Conservation (phyloP, 75 land plant species). For the Pseudotsuga menziesii region DNA sequence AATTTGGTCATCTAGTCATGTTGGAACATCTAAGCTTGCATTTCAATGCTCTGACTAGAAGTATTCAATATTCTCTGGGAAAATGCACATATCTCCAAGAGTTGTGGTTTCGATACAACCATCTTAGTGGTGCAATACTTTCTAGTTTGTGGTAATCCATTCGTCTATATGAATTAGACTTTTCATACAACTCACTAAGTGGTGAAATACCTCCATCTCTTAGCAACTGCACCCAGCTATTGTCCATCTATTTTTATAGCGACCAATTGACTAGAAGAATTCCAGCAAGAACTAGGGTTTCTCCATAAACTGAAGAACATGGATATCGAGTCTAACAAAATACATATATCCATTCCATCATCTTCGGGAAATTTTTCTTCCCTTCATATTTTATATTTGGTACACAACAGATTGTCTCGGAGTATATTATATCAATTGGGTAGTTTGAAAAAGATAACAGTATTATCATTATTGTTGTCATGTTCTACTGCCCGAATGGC, state of each 20-base stretch:
- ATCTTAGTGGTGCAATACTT: not conserved
- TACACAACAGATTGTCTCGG: too few relatives aligned
- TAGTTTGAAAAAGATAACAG: too few relatives aligned
- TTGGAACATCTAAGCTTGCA: not conserved
- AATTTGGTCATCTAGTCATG: not conserved
- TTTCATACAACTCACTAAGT: too few relatives aligned
- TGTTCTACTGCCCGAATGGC: too few relatives aligned
- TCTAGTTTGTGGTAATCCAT: not conserved
- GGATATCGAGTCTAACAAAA: conserved; percentile 10
- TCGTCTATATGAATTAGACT: too few relatives aligned
- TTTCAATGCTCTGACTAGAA: not conserved
- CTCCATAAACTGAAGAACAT: conserved; percentile 9
- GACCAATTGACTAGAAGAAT: conserved; percentile 9
- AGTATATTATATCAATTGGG: too few relatives aligned
- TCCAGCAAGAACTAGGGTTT: conserved; percentile 12
- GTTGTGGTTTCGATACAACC: not conserved
- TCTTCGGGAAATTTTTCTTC: too few relatives aligned
- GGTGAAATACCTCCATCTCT: conserved; percentile 27
- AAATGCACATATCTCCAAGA: not conserved
- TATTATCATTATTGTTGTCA: too few relatives aligned
- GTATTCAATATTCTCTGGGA: conserved; percentile 3
- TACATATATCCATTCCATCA: too few relatives aligned
- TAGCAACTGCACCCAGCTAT: conserved; percentile 19
- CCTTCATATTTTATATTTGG: too few relatives aligned
- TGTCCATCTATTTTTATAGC: conserved; percentile 13